Percentiles rank a stretch among this genome's conserved stretches.
phyloP scores from a whole-genome alignment of 179 eudicot genomes.

The Drosera spatulata region DNA sequence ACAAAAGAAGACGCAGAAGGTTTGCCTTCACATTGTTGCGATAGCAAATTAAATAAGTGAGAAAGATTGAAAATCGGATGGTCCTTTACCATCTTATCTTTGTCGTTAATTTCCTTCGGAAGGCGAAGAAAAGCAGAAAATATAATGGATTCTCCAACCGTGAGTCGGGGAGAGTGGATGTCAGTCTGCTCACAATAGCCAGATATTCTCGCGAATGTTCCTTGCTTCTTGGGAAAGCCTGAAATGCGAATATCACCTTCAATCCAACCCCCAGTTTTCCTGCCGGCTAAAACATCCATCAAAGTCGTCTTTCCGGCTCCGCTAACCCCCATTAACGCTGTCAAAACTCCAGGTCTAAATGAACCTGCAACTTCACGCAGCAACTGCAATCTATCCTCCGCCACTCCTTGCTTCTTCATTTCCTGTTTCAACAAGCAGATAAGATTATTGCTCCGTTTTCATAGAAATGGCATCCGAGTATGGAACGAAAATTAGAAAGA shows the following conservation, averaged over 20 bases:
- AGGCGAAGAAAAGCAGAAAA: slow-evolving; percentile 91
- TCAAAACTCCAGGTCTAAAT: slow-evolving; percentile 83
- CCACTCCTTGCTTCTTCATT: slow-evolving; percentile 75
- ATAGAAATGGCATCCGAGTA: no score
- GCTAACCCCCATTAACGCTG: slow-evolving; percentile 94
- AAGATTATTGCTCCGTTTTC: background rate
- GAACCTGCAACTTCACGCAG: slow-evolving; percentile 71
- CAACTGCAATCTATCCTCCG: slow-evolving; percentile 68
- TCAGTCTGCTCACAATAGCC: slow-evolving; percentile 95
- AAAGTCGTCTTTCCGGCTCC: slow-evolving; percentile 71
- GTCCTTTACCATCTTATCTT: slow-evolving; percentile 62
- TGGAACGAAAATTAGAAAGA: no score
- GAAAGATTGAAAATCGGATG: background rate
- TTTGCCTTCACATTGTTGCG: no score
- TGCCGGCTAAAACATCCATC: slow-evolving; percentile 38
- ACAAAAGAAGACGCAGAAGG: background rate
- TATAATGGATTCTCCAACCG: slow-evolving; percentile 71
- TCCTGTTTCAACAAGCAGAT: slow-evolving; percentile 27
- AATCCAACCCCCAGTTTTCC: slow-evolving; percentile 83
- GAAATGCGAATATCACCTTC: slow-evolving; percentile 81
- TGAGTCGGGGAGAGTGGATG: slow-evolving; percentile 95
- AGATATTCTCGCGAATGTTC: slow-evolving; percentile 84
- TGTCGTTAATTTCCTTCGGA: slow-evolving; percentile 50
- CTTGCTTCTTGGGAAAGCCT: slow-evolving; percentile 73
- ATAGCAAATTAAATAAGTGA: background rate